Evolutionary conservation across 2,329 filamentous ascomycete genomes (phyloP).

Genomic region (Akanthomyces lecanii): DNA sequence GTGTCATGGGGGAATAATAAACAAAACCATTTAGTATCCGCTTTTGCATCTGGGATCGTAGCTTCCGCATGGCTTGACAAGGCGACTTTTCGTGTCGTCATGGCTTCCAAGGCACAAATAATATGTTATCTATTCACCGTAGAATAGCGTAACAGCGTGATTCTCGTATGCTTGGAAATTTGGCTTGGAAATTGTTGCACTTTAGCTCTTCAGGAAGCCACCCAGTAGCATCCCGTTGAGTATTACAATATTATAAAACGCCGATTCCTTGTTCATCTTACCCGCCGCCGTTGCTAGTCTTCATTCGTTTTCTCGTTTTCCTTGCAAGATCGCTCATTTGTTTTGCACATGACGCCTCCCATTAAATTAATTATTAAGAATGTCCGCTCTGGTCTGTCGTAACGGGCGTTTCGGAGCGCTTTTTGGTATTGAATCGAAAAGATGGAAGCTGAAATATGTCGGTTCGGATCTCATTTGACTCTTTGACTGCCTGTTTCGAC

Average conservation of each 20-base stretch:
- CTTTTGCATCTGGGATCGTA: neutral
- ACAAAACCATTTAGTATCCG: neutral
- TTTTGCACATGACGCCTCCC: neutral
- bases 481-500: neutral
- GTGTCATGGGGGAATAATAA: constrained; percentile 9
- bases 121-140: neutral
- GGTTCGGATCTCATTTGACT: neutral
- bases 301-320: neutral
- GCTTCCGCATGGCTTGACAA: neutral
- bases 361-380: neutral
- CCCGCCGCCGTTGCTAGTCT: neutral
- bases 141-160: neutral
- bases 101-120: neutral
- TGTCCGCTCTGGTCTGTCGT: neutral
- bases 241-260: neutral
- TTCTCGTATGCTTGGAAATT: neutral
- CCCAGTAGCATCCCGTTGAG: neutral
- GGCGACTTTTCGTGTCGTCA: neutral
- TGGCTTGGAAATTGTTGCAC: neutral
- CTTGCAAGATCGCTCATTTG: neutral
- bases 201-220: neutral
- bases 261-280: neutral
- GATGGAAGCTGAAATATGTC: neutral
- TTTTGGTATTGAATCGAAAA: neutral
- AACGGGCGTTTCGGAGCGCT: neutral